Base-by-base conservation (phyloP, 257 asterid genomes). In the Ophiorrhiza pumila region DNA sequence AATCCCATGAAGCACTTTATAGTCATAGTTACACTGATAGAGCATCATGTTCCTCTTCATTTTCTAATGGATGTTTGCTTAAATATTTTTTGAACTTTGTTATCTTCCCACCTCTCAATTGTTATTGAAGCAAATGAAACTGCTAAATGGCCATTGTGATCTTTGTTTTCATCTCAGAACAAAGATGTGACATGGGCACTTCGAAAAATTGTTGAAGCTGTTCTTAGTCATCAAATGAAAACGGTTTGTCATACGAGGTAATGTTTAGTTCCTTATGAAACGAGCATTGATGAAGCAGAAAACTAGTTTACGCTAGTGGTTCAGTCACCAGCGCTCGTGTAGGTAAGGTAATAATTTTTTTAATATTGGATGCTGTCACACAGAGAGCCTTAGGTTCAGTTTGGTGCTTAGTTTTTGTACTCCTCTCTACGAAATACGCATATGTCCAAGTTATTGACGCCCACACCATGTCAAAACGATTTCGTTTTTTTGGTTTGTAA, bases 261-360 rank as follows among this genome's bases (percentile, higher is more conserved):
- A 92, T 92, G 32, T 68, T 92, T 69, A 87, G 86, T 78, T 86
- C 80, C 42, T 75, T 96, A 4, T 49, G 96, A 90, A 4, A 88
- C 96, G 4, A 86, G 87, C 73, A 96, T 90, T 66, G 97, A 92
- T 55, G 97, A 92, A 57, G 92, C 93, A 23, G 97, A 92, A 92
- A 92, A 58, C 96, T 88, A 74, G 93, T 90, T 42, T 92, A 92
- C 59, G 76, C 96, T 32, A 80, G 87, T 71, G 93, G 86, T 80
- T 86, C 87, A 66, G 95, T 90, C 57, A 80, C 92, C 25, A 86
- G 95, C 79, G 83, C 92, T 25, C 93, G 90, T 35, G 96, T 87
- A 80, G 93, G 96, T 82, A 89, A 89, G 93, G 96, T 87, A 74
- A 2, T 31, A 29, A n/a, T n/a, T 7, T 66, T 25, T 43, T 66